phyloP scores from a whole-genome alignment of 345 rosid genomes.

The Trapa bicornis region DNA sequence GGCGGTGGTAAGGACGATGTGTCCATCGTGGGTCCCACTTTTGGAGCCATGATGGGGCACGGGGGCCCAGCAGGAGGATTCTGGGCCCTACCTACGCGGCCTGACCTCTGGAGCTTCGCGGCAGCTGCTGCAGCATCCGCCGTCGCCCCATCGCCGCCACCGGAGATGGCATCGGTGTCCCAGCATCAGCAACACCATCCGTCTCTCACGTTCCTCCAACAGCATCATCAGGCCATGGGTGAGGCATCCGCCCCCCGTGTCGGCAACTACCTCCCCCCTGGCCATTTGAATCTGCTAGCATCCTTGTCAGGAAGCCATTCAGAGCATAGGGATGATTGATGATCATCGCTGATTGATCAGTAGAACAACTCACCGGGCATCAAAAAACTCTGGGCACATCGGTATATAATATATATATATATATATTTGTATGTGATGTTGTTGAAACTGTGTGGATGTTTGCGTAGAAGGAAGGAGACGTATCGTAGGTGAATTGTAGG shows the following conservation, averaged over 20 bases:
- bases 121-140: conserved; percentile 32
- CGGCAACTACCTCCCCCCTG: conserved; percentile 81
- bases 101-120: conserved; percentile 84
- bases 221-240: conserved; percentile 81
- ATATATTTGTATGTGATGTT: conserved; percentile 5
- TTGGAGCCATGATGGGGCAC: conserved; percentile 12
- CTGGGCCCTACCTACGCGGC: conserved; percentile 74
- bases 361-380: not conserved
- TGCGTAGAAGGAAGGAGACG: conserved; percentile 16
- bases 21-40: conserved; percentile 12
- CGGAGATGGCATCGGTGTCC: conserved; percentile 56
- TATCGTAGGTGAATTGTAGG: conserved; percentile 24
- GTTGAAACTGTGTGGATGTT: conserved; percentile 21
- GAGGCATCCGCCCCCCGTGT: conserved; percentile 90
- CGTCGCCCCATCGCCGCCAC: conserved; percentile 34
- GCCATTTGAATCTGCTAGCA: conserved; percentile 74
- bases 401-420: conserved; percentile 12
- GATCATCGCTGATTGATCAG: conserved; percentile 28
- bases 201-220: conserved; percentile 24
- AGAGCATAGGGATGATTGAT: conserved; percentile 51
- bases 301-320: conserved; percentile 75
- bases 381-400: conserved; percentile 4
- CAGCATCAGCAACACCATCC: conserved; percentile 28
- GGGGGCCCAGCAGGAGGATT: conserved; percentile 45
- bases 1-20: conserved; percentile 15